Percentiles rank a stretch among this genome's conserved stretches.
phyloP scores from a whole-genome alignment of 2,329 filamentous ascomycete species.

The Coniochaeta ligniaria region DNA sequence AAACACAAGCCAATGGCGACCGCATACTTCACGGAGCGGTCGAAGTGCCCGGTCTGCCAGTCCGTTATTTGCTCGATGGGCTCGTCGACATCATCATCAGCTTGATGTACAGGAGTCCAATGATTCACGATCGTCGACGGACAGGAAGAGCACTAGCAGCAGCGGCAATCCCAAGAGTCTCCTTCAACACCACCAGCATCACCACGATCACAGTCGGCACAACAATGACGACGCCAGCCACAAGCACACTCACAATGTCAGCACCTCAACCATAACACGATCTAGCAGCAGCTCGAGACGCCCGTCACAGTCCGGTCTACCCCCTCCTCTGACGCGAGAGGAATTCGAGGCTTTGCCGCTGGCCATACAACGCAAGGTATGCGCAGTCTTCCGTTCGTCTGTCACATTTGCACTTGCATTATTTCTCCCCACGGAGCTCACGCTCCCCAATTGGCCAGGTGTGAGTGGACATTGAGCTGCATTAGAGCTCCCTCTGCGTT shows the following conservation, averaged over 20 bases:
- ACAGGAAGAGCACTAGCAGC: conserved; percentile 10
- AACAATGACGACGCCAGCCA: conserved; percentile 3
- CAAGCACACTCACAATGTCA: conserved; percentile 5
- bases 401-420: neutral
- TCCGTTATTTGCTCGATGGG: conserved; percentile 15
- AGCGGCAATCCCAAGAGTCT: conserved; percentile 3
- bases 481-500: neutral
- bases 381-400: conserved; percentile 14
- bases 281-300: conserved; percentile 12
- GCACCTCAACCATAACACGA: conserved; percentile 11
- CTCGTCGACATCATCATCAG: conserved; percentile 11
- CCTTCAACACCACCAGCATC: too few species aligned
- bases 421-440: conserved; percentile 1
- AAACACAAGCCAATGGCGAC: conserved; percentile 6
- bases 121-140: conserved; percentile 5
- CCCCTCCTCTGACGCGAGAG: conserved; percentile 30
- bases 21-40: conserved; percentile 10
- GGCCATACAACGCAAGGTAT: conserved; percentile 44
- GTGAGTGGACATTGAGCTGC: neutral
- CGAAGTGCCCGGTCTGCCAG: conserved; percentile 10
- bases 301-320: conserved; percentile 13
- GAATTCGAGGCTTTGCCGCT: conserved; percentile 43
- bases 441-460: neutral
- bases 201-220: conserved; percentile 9
- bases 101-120: conserved; percentile 5